Base-by-base conservation (phyloP, 768 basidiomycete species). In the Dioszegia aurantiaca region DNA sequence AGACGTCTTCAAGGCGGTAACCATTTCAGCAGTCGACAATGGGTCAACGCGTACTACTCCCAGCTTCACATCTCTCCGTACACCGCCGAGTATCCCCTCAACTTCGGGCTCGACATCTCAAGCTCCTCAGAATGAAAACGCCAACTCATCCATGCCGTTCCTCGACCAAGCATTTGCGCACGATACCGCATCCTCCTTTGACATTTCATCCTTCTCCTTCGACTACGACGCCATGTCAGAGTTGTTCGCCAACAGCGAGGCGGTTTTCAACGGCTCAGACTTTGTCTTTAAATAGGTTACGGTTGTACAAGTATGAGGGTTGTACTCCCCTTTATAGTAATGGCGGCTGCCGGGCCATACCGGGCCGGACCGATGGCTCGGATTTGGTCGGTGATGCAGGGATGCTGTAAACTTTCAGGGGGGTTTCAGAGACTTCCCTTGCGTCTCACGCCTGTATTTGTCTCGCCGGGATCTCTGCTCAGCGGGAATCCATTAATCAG, bases 171-270 rank as follows among this genome's bases (percentile, higher is more conserved):
- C 26, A 26, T 55, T 30, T 27, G 21, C 51, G 17, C n/a, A 27
- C 14, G 37, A 53, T 24, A 21, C 19, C 16, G 10, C 23, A 31
- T 17, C 28, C 10, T 51, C 52, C 10, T 60, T 60, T 37, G 59
- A 60, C 39, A 55, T 60, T 28, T 27, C 52, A 39, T 47, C 43
- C 23, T 55, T 60, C 39, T 47, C 44, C 10, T 60, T 60, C 46
- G 53, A 60, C 27, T 46, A 33, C 42, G 59, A 60, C 40, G 43
- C 59, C n/a, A 28, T 59, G 12, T 6, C 52, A 8, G 51, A 54
- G 3, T 14, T 55, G 6, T 47, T 60, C 23, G 53, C 52, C n/a
- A 31, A 17, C 19, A n/a, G 24, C 12, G 59, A 49, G 12, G 24
- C 30, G 44, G 47, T 47, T 23, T 55, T 55, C 21, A 43, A 55